phyloP scores from a whole-genome alignment of 441 rosid genomes.

The Dalechampia spathulata region DNA sequence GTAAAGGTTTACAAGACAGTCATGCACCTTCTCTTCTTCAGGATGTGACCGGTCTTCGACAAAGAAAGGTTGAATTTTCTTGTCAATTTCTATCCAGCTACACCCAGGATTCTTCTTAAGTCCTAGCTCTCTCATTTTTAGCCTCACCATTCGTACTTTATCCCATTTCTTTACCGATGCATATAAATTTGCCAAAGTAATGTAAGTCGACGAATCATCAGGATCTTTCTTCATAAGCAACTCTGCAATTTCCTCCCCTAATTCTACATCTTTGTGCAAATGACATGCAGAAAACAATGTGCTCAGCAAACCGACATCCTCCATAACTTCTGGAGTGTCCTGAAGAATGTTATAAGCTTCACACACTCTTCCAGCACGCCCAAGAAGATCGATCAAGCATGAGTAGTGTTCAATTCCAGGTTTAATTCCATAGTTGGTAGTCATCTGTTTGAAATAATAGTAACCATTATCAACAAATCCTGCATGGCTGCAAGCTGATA shows the following conservation, averaged over 20 bases:
- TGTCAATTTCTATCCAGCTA: slow-evolving; percentile 66
- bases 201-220: slow-evolving; percentile 36
- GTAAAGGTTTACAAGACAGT: slow-evolving; percentile 31
- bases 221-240: slow-evolving; percentile 33
- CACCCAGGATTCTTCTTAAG: slow-evolving; percentile 61
- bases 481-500: slow-evolving; percentile 65
- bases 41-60: slow-evolving; percentile 29
- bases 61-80: slow-evolving; percentile 34
- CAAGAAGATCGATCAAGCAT: slow-evolving; percentile 66
- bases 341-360: slow-evolving; percentile 51
- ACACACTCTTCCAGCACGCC: slow-evolving; percentile 47
- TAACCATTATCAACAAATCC: slow-evolving; percentile 54
- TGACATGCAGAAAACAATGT: slow-evolving; percentile 48
- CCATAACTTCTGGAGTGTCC: slow-evolving; percentile 24
- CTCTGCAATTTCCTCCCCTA: slow-evolving; percentile 42
- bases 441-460: slow-evolving; percentile 40
- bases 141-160: slow-evolving; percentile 40
- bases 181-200: slow-evolving; percentile 40
- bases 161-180: slow-evolving; percentile 58
- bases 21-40: slow-evolving; percentile 18
- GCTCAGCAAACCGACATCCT: slow-evolving; percentile 40
- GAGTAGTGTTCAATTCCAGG: slow-evolving; percentile 50
- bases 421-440: slow-evolving; percentile 22
- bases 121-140: slow-evolving; percentile 49
- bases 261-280: slow-evolving; percentile 31